A percentile compares a stretch with the other conserved stretches of the same genome.
Conservation (phyloP, 495 filamentous ascomycete genomes). For the Antarctomyces pellizariae region DNA sequence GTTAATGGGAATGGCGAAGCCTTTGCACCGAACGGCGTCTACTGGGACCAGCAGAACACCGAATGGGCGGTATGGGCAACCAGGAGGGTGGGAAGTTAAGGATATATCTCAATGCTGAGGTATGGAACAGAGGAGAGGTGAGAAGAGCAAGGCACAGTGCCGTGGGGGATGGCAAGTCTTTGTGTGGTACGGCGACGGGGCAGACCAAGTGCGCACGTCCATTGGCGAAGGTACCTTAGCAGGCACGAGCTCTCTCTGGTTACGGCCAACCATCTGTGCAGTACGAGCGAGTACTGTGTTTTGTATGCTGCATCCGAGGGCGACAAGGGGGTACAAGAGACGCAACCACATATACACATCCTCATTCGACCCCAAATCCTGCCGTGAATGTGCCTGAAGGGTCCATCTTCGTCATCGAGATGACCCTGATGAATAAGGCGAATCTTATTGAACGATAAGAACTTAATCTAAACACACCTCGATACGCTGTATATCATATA, state of each 20-base stretch:
- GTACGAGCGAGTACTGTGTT: not conserved
- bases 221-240: too few species aligned
- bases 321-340: too few species aligned
- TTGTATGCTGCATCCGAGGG: not conserved
- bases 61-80: conserved; percentile 11
- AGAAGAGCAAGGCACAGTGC: conserved; percentile 14
- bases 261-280: too few species aligned
- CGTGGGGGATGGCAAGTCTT: conserved; percentile 1
- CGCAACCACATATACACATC: too few species aligned
- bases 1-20: conserved; percentile 5
- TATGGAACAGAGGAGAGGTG: not conserved
- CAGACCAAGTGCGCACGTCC: not conserved
- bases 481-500: too few species aligned
- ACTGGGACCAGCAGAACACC: conserved; percentile 11
- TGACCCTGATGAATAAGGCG: too few species aligned
- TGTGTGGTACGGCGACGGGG: not conserved
- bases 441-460: too few species aligned
- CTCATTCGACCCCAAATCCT: too few species aligned
- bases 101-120: not conserved
- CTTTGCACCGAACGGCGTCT: conserved; percentile 13
- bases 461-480: too few species aligned
- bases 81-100: conserved; percentile 8
- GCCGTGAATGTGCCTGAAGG: too few species aligned
- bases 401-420: too few species aligned
- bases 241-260: too few species aligned